Base-by-base conservation (phyloP, 1,139 yeast species). In the Geotrichum phurueaensis region DNA sequence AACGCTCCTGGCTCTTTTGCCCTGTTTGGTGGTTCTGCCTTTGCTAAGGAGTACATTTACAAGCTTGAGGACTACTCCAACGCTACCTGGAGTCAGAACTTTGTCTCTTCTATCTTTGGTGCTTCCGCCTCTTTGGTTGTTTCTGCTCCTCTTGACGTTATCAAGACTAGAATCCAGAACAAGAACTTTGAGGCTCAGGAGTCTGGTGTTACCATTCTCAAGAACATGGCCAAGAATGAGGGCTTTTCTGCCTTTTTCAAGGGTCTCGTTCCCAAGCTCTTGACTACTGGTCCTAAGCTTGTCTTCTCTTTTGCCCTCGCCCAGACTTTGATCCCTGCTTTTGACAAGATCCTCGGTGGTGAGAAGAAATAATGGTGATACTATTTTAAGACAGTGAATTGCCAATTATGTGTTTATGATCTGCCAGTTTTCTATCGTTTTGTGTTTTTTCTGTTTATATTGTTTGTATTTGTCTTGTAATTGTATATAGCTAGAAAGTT, bases 1-100 rank as follows among this genome's bases (percentile, higher is more conserved):
- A 94, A 94, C 74, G 98, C 98, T 2, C 99, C 99, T 49, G 99
- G 99, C 62, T 90, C 97, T 2, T 94, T 94, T 73, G 97, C 98
- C 15, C 81, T 94, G 66, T 94, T 94, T 69, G 99, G 99, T 68
- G 99, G 98, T 78, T 91, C 94, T 73, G 97, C 99, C 13, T 95
- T 94, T 73, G 98, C 99, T 65, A 95, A 94, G 78, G 99, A 94
- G 77, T 95, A 90, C 78, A 84, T 94, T 64, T 85, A 89, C 70
- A 94, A 94, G 33, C 82, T 94, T 70, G 73, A 80, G 68, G 99
- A 94, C 78, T 91, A 94, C 79, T 81, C 91, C 47, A 76, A 84
- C 67, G 99, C 99, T 57, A 88, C 98, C 43, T 94, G 98, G 98
- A 68, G 83, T 58, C 98, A 94, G 78, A 94, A 94, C 80, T 92